These are phyloP conservation scores for Osmozyma mogii DNA, from an alignment of 805 yeast species.

Conservation along the genomic window DNA sequence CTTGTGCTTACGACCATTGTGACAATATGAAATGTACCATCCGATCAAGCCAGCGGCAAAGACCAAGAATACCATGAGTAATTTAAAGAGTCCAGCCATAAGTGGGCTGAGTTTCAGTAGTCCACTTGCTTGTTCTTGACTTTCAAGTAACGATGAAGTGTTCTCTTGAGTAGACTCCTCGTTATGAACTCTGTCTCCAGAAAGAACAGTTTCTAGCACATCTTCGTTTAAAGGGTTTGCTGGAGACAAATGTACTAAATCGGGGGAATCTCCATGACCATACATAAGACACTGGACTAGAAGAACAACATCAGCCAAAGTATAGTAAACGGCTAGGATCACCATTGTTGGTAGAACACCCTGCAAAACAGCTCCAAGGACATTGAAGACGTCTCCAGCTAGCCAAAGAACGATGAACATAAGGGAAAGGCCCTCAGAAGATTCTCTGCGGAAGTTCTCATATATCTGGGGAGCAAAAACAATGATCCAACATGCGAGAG, in stretches of 20 bases:
- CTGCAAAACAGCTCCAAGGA: constrained; percentile 83
- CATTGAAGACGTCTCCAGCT: constrained; percentile 89
- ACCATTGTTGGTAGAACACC: constrained; percentile 93
- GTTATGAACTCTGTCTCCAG: constrained; percentile 26
- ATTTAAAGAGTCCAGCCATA: constrained; percentile 18
- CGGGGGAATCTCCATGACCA: constrained; percentile 55
- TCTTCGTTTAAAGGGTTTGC: constrained; percentile 77
- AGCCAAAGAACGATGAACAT: constrained; percentile 87
- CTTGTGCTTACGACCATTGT: constrained; percentile 27
- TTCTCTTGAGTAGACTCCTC: constrained; percentile 14
- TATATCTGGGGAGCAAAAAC: constrained; percentile 96
- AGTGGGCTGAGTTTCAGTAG: constrained; percentile 5
- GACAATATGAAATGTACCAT: constrained; percentile 64
- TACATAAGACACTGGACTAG: constrained; percentile 79
- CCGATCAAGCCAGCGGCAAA: constrained; percentile 77
- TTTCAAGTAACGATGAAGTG: constrained; percentile 19
- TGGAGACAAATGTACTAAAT: constrained; percentile 76
- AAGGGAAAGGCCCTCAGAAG: constrained; percentile 84
- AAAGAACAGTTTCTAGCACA: constrained; percentile 53
- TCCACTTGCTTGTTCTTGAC: constrained; percentile 4
- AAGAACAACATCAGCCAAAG: constrained; percentile 80
- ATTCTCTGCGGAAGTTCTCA: constrained; percentile 78
- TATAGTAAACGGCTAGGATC: constrained; percentile 84
- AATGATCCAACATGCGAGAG: constrained; percentile 95
- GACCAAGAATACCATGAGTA: constrained; percentile 58